phyloP scores from a whole-genome alignment of 345 rosid species.

The Moricandia moricandioides region DNA sequence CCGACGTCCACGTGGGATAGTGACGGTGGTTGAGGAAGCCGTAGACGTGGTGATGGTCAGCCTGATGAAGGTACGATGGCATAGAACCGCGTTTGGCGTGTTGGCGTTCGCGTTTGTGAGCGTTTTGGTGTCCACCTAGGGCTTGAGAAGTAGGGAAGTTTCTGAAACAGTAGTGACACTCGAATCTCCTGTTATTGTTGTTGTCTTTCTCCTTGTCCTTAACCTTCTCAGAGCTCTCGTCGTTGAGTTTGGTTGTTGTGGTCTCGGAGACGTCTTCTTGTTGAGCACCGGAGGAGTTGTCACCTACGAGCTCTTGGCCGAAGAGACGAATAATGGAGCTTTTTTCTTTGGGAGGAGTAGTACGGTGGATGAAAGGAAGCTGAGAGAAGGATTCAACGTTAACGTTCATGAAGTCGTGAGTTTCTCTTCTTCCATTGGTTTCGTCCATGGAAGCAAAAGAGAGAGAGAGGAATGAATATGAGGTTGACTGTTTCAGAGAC shows the following conservation, averaged over 20 bases:
- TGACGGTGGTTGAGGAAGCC: conserved; percentile 38
- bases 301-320: conserved; percentile 67
- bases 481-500: conserved; percentile 34
- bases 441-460: conserved; percentile 36
- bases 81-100: conserved; percentile 84
- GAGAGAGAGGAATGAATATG: conserved; percentile 14
- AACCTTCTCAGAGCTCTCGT: conserved; percentile 33
- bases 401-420: conserved; percentile 56
- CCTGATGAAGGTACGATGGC: conserved; percentile 53
- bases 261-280: conserved; percentile 12
- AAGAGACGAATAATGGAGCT: conserved; percentile 67
- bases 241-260: conserved; percentile 20
- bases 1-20: conserved; percentile 48
- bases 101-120: conserved; percentile 96
- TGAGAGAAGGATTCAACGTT: conserved; percentile 55
- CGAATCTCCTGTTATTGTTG: conserved; percentile 55
- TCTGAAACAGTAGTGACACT: conserved; percentile 92
- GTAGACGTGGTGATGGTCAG: conserved; percentile 55
- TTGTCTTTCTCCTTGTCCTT: conserved; percentile 46
- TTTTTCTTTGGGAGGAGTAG: conserved; percentile 59
- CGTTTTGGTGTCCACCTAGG: conserved; percentile 98
- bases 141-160: conserved; percentile 99
- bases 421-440: conserved; percentile 42
- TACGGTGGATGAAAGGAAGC: conserved; percentile 65
- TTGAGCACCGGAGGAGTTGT: conserved; percentile 20